A percentile compares a stretch with the other conserved stretches of the same genome.
Evolutionary conservation across 768 basidiomycete species (phyloP).

Genomic region (Dacryopinax spathularia): DNA sequence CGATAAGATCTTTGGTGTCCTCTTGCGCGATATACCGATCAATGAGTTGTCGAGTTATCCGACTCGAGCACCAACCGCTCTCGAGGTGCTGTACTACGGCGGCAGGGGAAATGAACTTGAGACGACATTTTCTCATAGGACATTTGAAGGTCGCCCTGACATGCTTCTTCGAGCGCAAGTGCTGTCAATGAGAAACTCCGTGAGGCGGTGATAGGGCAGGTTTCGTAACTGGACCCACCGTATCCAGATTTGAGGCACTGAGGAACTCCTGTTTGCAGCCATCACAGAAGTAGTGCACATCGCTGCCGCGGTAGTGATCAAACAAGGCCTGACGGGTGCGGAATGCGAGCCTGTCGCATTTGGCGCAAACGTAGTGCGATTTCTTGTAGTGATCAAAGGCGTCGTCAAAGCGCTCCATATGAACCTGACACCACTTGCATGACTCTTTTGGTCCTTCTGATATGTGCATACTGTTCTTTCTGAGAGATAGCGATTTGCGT

Average conservation of each 20-base stretch:
- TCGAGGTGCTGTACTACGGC: conserved; percentile 53
- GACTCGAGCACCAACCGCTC: conserved; percentile 40
- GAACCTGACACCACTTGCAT: not conserved
- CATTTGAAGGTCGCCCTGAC: conserved; percentile 28
- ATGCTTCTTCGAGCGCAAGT: conserved; percentile 43
- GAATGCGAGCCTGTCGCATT: conserved; percentile 19
- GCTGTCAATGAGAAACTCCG: conserved; percentile 22
- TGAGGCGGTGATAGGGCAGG: too few relatives aligned
- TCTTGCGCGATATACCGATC: conserved; percentile 30
- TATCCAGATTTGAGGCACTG: conserved; percentile 26
- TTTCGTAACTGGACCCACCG: not conserved
- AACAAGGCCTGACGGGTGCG: conserved; percentile 24
- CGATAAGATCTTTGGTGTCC: conserved; percentile 40
- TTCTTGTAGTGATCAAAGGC: conserved; percentile 25
- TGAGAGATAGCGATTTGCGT: too few relatives aligned
- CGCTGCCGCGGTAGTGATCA: conserved; percentile 9
- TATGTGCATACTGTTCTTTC: too few relatives aligned
- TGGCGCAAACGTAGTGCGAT: conserved; percentile 31
- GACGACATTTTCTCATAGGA: conserved; percentile 31
- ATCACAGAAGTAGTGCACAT: conserved; percentile 31
- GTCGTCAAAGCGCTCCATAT: conserved; percentile 26
- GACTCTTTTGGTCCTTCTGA: too few relatives aligned
- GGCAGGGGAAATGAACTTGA: conserved; percentile 37
- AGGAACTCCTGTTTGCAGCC: conserved; percentile 34
- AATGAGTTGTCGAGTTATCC: conserved; percentile 28